Evolutionary conservation across 352 stramenopile genomes (phyloP), one percentile per base, ranked within the genome.

Genomic region (Elongisporangium prolatum): DNA sequence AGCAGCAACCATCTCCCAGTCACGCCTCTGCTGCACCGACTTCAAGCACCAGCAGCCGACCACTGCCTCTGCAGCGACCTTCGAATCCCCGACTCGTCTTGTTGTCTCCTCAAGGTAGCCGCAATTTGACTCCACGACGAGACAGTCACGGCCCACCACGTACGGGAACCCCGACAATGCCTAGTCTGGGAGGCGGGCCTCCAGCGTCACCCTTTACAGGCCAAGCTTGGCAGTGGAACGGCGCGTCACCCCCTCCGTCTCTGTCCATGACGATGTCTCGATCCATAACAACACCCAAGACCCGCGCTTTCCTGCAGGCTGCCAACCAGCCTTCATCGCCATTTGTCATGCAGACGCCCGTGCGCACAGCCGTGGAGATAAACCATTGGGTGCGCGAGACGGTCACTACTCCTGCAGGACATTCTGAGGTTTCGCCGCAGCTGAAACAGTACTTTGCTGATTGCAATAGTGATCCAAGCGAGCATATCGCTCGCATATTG

Each of bases 381-480:
- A 93, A 74, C 68, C 87, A 82, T 21, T 95, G 84, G 84, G 72
- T 95, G 24, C 80, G 86, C 40, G 80, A 89, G 54, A 86, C 71
- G 1, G 60, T 93, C 20, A 37, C 55, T 6, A 54, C 22, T 50
- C 18, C 60, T 16, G 2, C 34, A 16, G 34, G 64, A 60, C n/a
- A 65, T 49, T 25, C 66, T 59, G 54, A 72, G 18, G 58, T 89
- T 5, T 79, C 69, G 1, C 69, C 69, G 7, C 67, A 84, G 28
- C 80, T 92, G 38, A 60, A 69, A 54, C 37, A 56, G 8, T 86
- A 90, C 56, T 92, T 92, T 48, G 64, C 68, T 9, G 77, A 88
- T 8, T 92, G 83, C 40, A 51, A 59, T 2, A 73, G 65, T 14
- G 71, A 92, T 24, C 83, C 83, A 20, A 78, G 69, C 0, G 76